Percentiles rank a stretch among this genome's conserved stretches.
These are phyloP conservation scores for Torulaspora indica DNA, from an alignment of 805 yeast genomes.

Conservation along the genomic window DNA sequence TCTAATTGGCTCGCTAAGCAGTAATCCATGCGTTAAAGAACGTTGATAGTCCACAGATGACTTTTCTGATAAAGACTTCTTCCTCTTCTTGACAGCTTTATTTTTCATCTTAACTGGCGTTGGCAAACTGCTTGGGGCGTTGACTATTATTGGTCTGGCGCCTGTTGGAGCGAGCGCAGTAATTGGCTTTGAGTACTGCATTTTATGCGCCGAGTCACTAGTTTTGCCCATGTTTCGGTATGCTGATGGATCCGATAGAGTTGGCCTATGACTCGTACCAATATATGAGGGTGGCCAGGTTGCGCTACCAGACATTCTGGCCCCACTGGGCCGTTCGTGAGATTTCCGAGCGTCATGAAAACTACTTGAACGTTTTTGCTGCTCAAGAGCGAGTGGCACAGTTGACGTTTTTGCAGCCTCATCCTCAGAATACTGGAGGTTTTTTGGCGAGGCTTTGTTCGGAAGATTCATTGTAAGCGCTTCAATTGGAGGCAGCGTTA, in stretches of 20 bases:
- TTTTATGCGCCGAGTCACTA: not conserved
- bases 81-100: slow-evolving; percentile 9
- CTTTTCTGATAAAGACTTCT: slow-evolving; percentile 10
- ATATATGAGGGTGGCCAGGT: slow-evolving; percentile 8
- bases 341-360: not conserved
- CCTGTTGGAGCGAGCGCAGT: not conserved
- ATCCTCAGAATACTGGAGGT: slow-evolving; percentile 9
- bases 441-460: slow-evolving; percentile 4
- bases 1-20: slow-evolving; percentile 15
- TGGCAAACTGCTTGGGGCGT: slow-evolving; percentile 1
- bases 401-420: not conserved
- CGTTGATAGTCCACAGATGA: slow-evolving; percentile 9
- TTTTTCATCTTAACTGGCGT: slow-evolving; percentile 5
- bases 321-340: not conserved
- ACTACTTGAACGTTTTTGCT: not conserved
- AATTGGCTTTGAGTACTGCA: not conserved
- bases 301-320: slow-evolving; percentile 3
- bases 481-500: slow-evolving; percentile 14
- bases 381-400: not conserved
- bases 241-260: slow-evolving; percentile 11
- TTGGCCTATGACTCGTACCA: slow-evolving; percentile 6
- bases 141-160: slow-evolving; percentile 9
- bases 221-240: not conserved
- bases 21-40: slow-evolving; percentile 15
- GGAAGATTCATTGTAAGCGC: slow-evolving; percentile 11